Evolutionary conservation across 2,329 filamentous ascomycete genomes (phyloP).

Genomic region (Fusarium scirpi): DNA sequence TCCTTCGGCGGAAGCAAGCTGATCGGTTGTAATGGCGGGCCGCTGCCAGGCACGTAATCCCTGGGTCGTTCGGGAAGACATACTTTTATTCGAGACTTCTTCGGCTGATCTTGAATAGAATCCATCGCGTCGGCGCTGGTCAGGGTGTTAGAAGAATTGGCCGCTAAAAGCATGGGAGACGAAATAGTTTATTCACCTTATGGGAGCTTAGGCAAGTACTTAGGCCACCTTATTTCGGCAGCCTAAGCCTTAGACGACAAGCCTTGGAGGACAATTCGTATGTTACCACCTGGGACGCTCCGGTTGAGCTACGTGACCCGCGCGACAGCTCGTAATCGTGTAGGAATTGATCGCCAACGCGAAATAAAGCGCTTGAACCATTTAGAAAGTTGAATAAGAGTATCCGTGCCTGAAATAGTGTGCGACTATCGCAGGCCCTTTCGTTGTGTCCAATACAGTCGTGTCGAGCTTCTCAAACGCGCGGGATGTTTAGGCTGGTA

Average conservation of each 20-base stretch:
- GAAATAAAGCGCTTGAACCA: neutral
- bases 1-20: slow-evolving; percentile 62
- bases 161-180: neutral
- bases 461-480: neutral
- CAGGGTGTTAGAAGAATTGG: neutral
- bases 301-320: slow-evolving; percentile 20
- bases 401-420: too few relatives aligned
- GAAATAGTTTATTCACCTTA: neutral
- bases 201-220: neutral
- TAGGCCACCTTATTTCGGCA: neutral
- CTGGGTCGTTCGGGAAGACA: slow-evolving; percentile 32
- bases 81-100: slow-evolving; percentile 35
- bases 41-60: slow-evolving; percentile 60
- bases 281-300: neutral
- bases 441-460: neutral
- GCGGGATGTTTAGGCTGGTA: slow-evolving; percentile 5
- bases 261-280: neutral
- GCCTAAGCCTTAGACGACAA: neutral
- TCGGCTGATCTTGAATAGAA: slow-evolving; percentile 15
- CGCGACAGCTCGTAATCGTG: neutral
- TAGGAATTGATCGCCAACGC: neutral
- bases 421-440: neutral
- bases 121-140: slow-evolving; percentile 37
- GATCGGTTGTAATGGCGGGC: slow-evolving; percentile 61
- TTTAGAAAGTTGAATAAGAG: neutral